Evolutionary conservation across 2,329 filamentous ascomycete genomes (phyloP).

Genomic region (Fusarium falciforme): DNA sequence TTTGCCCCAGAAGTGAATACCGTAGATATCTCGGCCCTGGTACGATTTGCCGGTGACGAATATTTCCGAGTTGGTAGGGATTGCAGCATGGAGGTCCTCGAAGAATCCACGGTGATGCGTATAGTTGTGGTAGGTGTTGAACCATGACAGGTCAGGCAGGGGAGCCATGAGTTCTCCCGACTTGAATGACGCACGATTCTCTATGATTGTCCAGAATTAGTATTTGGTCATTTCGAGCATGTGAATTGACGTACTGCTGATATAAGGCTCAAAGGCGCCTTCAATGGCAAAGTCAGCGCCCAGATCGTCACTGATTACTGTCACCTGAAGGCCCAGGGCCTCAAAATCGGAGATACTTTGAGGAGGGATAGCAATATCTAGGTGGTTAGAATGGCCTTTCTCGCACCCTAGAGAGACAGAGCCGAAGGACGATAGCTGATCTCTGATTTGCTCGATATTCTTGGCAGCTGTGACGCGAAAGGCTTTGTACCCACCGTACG

Average conservation of each 20-base stretch:
- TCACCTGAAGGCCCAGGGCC: constrained; percentile 35
- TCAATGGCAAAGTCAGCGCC: constrained; percentile 39
- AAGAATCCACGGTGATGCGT: constrained; percentile 62
- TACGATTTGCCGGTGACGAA: constrained; percentile 60
- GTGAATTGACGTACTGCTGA: constrained; percentile 2
- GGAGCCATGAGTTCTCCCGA: neutral
- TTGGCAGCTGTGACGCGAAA: constrained; percentile 33
- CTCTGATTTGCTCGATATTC: constrained; percentile 30
- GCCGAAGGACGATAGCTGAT: constrained; percentile 33
- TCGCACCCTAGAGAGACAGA: constrained; percentile 35
- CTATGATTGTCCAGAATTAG: neutral
- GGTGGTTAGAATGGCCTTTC: constrained; percentile 26
- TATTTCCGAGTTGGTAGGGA: constrained; percentile 59
- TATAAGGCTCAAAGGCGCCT: constrained; percentile 27
- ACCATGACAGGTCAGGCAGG: constrained; percentile 52
- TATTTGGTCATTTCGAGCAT: neutral
- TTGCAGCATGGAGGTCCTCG: constrained; percentile 54
- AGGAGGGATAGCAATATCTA: constrained; percentile 43
- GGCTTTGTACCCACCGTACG: constrained; percentile 41
- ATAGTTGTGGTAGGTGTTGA: constrained; percentile 64
- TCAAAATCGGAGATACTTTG: constrained; percentile 33
- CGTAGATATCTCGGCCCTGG: constrained; percentile 67
- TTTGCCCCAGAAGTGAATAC: constrained; percentile 65
- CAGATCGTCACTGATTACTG: constrained; percentile 36
- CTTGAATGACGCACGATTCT: neutral